A percentile compares a stretch with the other conserved stretches of the same genome.
Conservation (phyloP, 441 rosid genomes). For the Erodium trifolium region DNA sequence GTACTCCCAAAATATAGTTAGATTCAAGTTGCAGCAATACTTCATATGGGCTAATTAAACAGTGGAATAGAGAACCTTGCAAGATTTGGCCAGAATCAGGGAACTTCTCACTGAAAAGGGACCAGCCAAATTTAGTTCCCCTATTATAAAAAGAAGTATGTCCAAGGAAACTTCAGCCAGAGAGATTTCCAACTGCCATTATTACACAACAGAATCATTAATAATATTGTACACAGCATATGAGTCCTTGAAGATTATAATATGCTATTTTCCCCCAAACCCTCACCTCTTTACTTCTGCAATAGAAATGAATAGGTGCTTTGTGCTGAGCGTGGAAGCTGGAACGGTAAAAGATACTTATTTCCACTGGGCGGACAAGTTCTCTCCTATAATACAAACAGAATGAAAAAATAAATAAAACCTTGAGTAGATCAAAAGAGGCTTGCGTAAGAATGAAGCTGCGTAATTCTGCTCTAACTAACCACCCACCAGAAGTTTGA, state of each 20-base stretch:
- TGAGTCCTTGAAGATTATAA: conserved; percentile 20
- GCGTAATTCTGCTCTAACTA: conserved; percentile 14
- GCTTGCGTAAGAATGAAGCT: conserved; percentile 13
- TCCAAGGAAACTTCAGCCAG: conserved; percentile 79
- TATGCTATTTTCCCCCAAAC: conserved; percentile 9
- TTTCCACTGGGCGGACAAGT: conserved; percentile 62
- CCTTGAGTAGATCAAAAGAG: conserved; percentile 10
- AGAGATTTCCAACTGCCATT: conserved; percentile 61
- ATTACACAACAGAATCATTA: conserved; percentile 23
- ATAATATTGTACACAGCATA: conserved; percentile 2
- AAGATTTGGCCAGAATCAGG: conserved; percentile 58
- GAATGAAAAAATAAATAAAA: conserved; percentile 20
- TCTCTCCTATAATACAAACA: conserved; percentile 52
- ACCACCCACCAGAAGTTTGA: conserved; percentile 62
- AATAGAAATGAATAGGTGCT: conserved; percentile 67
- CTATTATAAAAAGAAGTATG: conserved; percentile 68
- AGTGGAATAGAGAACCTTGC: conserved; percentile 54
- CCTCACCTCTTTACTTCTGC: conserved; percentile 67
- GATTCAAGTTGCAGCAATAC: neutral
- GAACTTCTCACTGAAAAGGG: conserved; percentile 72
- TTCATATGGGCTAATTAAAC: conserved; percentile 12
- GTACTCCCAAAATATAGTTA: neutral
- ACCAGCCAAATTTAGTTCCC: conserved; percentile 79
- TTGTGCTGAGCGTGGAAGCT: conserved; percentile 36
- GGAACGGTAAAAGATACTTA: conserved; percentile 55